These are phyloP conservation scores for Fomitopsis betulina DNA, from an alignment of 1,284 basidiomycete genomes.

Conservation along the genomic window DNA sequence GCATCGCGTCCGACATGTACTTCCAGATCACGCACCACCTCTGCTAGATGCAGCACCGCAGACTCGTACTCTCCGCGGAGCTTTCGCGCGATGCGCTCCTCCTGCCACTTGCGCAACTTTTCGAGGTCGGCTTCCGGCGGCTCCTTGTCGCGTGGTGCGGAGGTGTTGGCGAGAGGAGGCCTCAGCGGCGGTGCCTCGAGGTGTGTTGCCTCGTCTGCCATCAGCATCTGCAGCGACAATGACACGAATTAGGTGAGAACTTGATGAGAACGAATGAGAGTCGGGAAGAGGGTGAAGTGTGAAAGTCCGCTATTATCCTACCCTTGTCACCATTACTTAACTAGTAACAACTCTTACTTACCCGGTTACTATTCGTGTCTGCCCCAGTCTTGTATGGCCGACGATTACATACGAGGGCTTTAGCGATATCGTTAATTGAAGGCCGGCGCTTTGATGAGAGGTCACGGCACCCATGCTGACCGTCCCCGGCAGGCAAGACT, in stretches of 20 bases:
- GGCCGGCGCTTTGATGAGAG: no score
- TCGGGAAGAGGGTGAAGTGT: not conserved
- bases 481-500: no score
- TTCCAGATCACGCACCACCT: conserved; percentile 52
- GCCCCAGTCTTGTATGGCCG: no score
- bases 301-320: no score
- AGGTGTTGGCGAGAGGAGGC: conserved; percentile 50
- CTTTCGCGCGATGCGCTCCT: conserved; percentile 60
- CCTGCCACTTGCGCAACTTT: conserved; percentile 63
- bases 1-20: not conserved
- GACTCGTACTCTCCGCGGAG: conserved; percentile 77
- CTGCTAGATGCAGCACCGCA: conserved; percentile 59
- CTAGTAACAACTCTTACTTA: no score
- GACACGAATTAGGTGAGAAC: no score
- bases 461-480: no score
- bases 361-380: no score
- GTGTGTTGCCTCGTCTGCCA: conserved; percentile 18
- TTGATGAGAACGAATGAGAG: not conserved
- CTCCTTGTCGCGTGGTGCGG: conserved; percentile 50
- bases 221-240: not conserved
- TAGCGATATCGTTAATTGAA: no score
- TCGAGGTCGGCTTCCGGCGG: conserved; percentile 41
- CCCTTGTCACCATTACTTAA: no score
- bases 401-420: no score
- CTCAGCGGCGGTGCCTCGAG: conserved; percentile 31